Base-by-base conservation (phyloP, 73 alveolate species). In the Paramecium sonneborni region DNA sequence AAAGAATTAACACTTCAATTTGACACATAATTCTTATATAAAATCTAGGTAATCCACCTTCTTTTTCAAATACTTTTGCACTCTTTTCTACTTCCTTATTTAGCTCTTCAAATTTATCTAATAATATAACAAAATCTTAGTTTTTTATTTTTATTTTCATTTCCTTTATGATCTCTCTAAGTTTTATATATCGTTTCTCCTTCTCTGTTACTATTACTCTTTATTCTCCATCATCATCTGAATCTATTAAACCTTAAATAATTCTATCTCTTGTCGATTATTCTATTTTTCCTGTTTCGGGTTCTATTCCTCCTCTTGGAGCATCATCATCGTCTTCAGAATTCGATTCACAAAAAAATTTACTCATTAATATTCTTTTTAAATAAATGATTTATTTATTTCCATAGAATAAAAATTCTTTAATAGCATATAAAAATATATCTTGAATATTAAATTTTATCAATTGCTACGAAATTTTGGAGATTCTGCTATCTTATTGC, bases 41-140 rank as follows among this genome's bases (percentile, higher is more conserved):
- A n/a, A 74, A 74, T 74, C 87, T 34, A 11, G 87, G 87, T 6
- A 74, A 23, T 34, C 87, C 87, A 5, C 58, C 56, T 14, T 74
- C 87, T 23, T 74, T 39, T 74, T 74, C 56, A 74, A 74, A 74
- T 34, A 74, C 87, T 74, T 74, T 74, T n/a, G 67, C 87, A 74
- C 87, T 37, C 58, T 74, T 74, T 74, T 74, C 87, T 12, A 74
- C 67, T 21, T 74, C 87, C 24, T 74, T 37, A 18, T 74, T 34
- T 37, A 74, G 32, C n/a, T 74, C 58, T 39, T 74, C 87, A 18
- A 37, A 74, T 74, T 37, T 37, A 37, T 74, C 87, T 18, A 74
- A 39, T 39, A 74, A 35, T 37, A 18, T 39, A 37, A 74, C 87
- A 74, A 74, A 74, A 39, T 74, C 87, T 18, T 74, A 12, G 12